A percentile compares a stretch with the other conserved stretches of the same genome.
Evolutionary conservation across 768 basidiomycete species (phyloP).

Genomic region (Butyriboletus loyo): DNA sequence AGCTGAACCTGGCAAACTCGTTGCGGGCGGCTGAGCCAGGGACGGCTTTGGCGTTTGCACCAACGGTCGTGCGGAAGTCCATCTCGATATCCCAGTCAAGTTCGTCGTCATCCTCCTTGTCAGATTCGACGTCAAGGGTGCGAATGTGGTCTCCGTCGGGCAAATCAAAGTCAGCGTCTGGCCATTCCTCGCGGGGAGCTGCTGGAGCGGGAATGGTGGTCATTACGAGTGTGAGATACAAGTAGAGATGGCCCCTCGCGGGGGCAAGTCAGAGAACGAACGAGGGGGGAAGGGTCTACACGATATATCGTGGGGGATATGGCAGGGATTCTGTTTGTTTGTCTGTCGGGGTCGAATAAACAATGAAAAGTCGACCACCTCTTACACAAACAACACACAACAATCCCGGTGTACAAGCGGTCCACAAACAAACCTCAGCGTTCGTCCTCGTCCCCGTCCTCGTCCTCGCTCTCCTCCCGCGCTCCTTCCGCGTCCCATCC

Average conservation of each 20-base stretch:
- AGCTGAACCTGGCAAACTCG: slow-evolving; percentile 34
- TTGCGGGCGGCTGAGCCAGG: slow-evolving; percentile 40
- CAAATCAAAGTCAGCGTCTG: slow-evolving; percentile 83
- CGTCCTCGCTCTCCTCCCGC: slow-evolving; percentile 34
- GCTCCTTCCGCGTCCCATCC: slow-evolving; percentile 10
- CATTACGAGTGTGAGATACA: slow-evolving; percentile 40
- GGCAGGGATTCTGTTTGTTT: not conserved
- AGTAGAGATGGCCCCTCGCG: slow-evolving; percentile 21
- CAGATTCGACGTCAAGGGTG: slow-evolving; percentile 52
- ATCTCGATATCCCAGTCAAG: slow-evolving; percentile 84
- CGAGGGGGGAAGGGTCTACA: not conserved
- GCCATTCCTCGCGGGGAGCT: slow-evolving; percentile 73
- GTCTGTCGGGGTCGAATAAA: not conserved
- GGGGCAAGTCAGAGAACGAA: slow-evolving; percentile 16
- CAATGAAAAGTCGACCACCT: slow-evolving; percentile 42
- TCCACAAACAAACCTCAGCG: slow-evolving; percentile 6
- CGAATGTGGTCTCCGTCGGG: slow-evolving; percentile 71
- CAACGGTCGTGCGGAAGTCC: slow-evolving; percentile 58
- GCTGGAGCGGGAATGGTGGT: slow-evolving; percentile 57
- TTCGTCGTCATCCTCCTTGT: slow-evolving; percentile 64
- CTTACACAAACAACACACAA: slow-evolving; percentile 24
- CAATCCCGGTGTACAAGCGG: slow-evolving; percentile 16
- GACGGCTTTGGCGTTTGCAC: slow-evolving; percentile 42
- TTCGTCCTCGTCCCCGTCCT: slow-evolving; percentile 49
- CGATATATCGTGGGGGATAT: not conserved